Evolutionary conservation across 2,329 filamentous ascomycete species (phyloP), one percentile per base, ranked within the genome.

Genomic region (Nemania sp.): DNA sequence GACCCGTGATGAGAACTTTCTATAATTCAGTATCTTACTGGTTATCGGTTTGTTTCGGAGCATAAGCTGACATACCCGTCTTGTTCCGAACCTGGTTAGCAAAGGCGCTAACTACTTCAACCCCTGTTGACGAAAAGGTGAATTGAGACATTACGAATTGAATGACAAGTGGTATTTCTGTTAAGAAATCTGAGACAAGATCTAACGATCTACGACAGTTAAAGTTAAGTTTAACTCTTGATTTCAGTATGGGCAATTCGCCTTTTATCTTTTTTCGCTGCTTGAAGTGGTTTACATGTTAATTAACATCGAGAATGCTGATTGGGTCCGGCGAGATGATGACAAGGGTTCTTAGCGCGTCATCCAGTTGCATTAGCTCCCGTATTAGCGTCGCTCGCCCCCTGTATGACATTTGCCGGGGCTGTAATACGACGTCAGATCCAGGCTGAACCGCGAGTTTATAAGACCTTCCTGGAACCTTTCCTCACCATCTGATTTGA

Each of bases 1-100:
- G 60, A 38, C 60, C 60, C 27, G 60, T 62, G 24, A 62, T 62
- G 20, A 62, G 60, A 6, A 62, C 60, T 61, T 62, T 24, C 18
- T 32, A 10, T 5, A 35, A 1, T 10, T 62, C 6, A 62, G 51
- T 47, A 45, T 52, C 18, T 61, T 22, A 35, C 26, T 6, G 15
- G 15, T 32, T 13, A 47, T 47, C 24, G 0, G 5, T 13, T 29
- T 47, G 22, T 32, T 15, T 32, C 5, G 5, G 15, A 6, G 24
- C 15, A 32, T 47, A 58, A 58, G 18, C 47, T 22, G 24, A 47
- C 55, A 29, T 58, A 58, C 55, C 26, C 3, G 55, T 58, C 26
- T 58, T 58, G 26, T 58, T 58, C 24, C 32, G 38, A 32, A 58
- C 55, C 18, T 47, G 55, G 38, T 58, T 38, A 22, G 55, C 24